Evolutionary conservation across 441 rosid species (phyloP).

Genomic region (Erodium texanum): DNA sequence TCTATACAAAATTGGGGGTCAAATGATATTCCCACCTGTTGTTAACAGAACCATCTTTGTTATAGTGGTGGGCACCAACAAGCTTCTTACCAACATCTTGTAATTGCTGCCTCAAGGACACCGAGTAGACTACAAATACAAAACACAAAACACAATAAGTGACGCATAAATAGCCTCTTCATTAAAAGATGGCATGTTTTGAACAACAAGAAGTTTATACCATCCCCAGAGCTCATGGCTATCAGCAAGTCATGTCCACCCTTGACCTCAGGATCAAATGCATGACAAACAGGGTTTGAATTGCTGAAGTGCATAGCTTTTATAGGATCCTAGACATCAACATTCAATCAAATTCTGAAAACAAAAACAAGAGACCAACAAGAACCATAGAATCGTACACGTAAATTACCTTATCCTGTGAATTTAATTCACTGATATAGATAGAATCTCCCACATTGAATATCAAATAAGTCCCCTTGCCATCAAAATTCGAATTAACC

Average conservation of each 20-base stretch:
- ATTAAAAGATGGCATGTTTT: too few species aligned
- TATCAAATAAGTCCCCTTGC: constrained; percentile 2
- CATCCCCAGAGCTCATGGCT: too few species aligned
- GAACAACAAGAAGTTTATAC: too few species aligned
- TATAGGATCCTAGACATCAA: neutral
- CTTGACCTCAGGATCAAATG: constrained; percentile 4
- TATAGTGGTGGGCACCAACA: constrained; percentile 2
- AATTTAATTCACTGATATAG: neutral
- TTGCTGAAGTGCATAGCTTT: neutral
- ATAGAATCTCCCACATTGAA: constrained; percentile 4
- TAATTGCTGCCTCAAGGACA: constrained; percentile 2
- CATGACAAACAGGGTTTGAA: constrained; percentile 3
- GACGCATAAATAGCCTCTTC: too few species aligned
- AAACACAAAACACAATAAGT: neutral
- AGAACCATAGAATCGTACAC: neutral
- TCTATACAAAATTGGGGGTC: neutral
- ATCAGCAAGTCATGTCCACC: neutral
- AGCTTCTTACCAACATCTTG: constrained; percentile 6
- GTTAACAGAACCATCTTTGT: constrained; percentile 6
- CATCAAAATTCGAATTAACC: neutral
- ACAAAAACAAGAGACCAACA: neutral
- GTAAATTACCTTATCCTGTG: neutral
- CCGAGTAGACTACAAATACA: constrained; percentile 4
- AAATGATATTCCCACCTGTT: neutral
- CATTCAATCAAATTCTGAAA: neutral